Percentiles rank a stretch among this genome's conserved stretches.
Conservation (phyloP, 441 rosid genomes). For the Lepidium campestre region DNA sequence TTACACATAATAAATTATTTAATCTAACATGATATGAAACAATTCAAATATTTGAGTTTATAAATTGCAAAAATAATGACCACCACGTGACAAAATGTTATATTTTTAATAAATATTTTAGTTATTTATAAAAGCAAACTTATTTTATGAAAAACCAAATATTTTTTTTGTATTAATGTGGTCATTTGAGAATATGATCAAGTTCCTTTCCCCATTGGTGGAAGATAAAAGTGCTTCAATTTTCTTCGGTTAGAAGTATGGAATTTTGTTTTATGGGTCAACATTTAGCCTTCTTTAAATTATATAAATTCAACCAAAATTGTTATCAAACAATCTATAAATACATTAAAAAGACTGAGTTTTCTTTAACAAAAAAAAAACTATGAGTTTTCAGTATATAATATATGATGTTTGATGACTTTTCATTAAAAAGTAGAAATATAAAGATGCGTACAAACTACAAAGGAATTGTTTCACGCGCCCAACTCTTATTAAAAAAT, state of each 20-base stretch:
- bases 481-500: too few relatives aligned
- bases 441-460: too few relatives aligned
- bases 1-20: too few relatives aligned
- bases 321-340: neutral
- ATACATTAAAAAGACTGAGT: neutral
- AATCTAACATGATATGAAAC: neutral
- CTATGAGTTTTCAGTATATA: too few relatives aligned
- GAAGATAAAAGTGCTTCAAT: conserved; percentile 11
- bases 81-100: conserved; percentile 7
- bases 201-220: conserved; percentile 18
- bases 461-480: too few relatives aligned
- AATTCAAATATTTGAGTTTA: neutral
- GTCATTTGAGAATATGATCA: conserved; percentile 10
- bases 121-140: neutral
- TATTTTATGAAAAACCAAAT: neutral
- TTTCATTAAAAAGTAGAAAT: too few relatives aligned
- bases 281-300: neutral
- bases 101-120: neutral
- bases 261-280: too few relatives aligned
- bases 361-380: too few relatives aligned
- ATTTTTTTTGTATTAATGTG: neutral
- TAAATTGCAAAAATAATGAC: neutral
- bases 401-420: too few relatives aligned
- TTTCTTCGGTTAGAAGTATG: conserved; percentile 26
- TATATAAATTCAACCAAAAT: neutral